A percentile compares a stretch with the other conserved stretches of the same genome.
Evolutionary conservation across 495 filamentous ascomycete species (phyloP).

Genomic region (Talaromyces wortmannii): DNA sequence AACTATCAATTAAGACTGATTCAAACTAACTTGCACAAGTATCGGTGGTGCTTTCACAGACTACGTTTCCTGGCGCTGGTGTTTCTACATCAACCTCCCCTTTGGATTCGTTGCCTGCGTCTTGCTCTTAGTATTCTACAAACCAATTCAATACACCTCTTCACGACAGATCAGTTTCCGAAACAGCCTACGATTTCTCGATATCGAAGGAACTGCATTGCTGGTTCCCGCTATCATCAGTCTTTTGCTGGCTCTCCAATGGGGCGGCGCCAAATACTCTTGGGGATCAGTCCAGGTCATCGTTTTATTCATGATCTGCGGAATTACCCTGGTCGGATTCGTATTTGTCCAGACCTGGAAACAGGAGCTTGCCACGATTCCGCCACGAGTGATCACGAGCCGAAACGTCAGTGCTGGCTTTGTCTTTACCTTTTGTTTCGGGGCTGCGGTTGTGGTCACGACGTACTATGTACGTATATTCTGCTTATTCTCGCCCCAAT

Average conservation of each 20-base stretch:
- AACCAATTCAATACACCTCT: constrained; percentile 12
- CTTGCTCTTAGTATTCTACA: constrained; percentile 26
- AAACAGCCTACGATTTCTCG: constrained; percentile 35
- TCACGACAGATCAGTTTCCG: constrained; percentile 15
- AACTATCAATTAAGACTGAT: background rate
- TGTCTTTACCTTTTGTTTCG: constrained; percentile 40
- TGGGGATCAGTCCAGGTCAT: constrained; percentile 45
- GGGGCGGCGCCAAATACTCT: constrained; percentile 47
- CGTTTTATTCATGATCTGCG: constrained; percentile 51
- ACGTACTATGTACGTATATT: constrained; percentile 13
- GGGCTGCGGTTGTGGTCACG: constrained; percentile 33
- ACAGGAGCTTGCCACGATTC: constrained; percentile 61
- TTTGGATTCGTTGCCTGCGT: constrained; percentile 46
- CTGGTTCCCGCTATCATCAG: constrained; percentile 45
- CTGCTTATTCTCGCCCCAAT: background rate
- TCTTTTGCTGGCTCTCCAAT: constrained; percentile 48
- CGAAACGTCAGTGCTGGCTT: constrained; percentile 45
- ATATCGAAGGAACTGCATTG: constrained; percentile 32
- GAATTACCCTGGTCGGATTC: constrained; percentile 47
- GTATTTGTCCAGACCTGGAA: constrained; percentile 49
- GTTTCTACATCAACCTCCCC: constrained; percentile 51
- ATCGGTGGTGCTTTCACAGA: constrained; percentile 42
- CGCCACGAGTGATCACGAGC: constrained; percentile 52
- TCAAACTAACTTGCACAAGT: background rate
- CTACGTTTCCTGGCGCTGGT: constrained; percentile 45